Evolutionary conservation across 139 green algal genomes (phyloP).

Genomic region (Chlamydomonas schloesseri): DNA sequence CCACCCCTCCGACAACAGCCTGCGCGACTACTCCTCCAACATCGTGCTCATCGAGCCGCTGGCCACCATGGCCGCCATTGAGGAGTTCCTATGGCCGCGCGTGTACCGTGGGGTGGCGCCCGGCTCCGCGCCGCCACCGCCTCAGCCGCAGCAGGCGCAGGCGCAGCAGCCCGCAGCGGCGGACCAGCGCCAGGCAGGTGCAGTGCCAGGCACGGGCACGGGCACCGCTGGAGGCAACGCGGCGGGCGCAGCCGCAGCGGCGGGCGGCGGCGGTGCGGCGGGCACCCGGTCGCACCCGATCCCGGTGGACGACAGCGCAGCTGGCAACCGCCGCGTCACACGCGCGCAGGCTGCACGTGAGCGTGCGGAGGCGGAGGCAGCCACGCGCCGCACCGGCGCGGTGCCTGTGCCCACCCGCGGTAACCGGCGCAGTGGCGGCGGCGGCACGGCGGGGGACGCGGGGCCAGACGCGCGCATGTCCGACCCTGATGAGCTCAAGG

Average conservation of each 20-base stretch:
- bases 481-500: background rate
- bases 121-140: background rate
- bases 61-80: constrained; percentile 91
- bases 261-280: background rate
- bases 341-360: constrained; percentile 18
- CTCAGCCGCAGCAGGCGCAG: constrained; percentile 10
- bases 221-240: background rate
- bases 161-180: constrained; percentile 11
- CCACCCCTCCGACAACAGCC: constrained; percentile 32
- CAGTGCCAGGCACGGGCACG: background rate
- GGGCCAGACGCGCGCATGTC: background rate
- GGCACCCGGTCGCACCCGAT: constrained; percentile 24
- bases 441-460: background rate
- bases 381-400: background rate
- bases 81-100: constrained; percentile 95
- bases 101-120: constrained; percentile 66
- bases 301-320: background rate
- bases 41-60: constrained; percentile 97
- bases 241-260: constrained; percentile 4
- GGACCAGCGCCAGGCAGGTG: background rate
- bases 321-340: constrained; percentile 3
- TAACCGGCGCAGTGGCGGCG: background rate
- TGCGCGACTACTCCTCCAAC: constrained; percentile 91
- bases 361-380: constrained; percentile 20
- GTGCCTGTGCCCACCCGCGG: background rate